Evolutionary conservation across 805 yeast genomes (phyloP).

Genomic region (Cyberlindnera misumaiensis): DNA sequence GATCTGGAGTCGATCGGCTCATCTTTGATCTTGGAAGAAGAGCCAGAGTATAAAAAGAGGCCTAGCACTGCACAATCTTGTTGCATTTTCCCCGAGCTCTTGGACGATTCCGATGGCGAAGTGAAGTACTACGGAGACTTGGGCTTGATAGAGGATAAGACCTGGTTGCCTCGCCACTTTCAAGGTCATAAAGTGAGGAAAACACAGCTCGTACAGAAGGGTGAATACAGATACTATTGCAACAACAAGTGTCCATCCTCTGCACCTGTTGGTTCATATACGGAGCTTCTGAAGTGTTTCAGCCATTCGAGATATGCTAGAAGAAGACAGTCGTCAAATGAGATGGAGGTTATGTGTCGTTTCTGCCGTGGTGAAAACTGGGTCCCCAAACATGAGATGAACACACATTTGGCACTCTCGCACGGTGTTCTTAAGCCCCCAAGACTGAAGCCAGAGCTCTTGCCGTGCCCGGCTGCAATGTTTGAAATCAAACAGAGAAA

Average conservation of each 20-base stretch:
- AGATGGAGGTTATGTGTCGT: slow-evolving; percentile 18
- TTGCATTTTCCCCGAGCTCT: not conserved
- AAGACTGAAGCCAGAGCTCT: slow-evolving; percentile 1
- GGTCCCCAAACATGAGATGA: slow-evolving; percentile 11
- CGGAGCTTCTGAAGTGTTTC: not conserved
- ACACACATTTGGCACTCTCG: slow-evolving; percentile 18
- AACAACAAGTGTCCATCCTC: slow-evolving; percentile 17
- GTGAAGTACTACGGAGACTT: slow-evolving; percentile 13
- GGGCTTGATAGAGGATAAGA: slow-evolving; percentile 7
- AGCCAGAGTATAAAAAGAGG: not conserved
- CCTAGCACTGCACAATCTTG: not conserved
- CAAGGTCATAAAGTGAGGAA: slow-evolving; percentile 16
- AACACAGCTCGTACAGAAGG: slow-evolving; percentile 1
- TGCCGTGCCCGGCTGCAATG: slow-evolving; percentile 16
- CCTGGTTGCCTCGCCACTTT: slow-evolving; percentile 17
- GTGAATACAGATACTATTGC: slow-evolving; percentile 7
- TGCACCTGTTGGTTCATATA: slow-evolving; percentile 2
- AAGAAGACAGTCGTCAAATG: not conserved
- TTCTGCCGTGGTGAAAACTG: slow-evolving; percentile 23
- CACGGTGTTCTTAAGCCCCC: slow-evolving; percentile 19
- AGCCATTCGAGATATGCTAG: slow-evolving; percentile 9
- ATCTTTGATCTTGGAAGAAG: slow-evolving; percentile 1
- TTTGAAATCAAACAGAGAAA: slow-evolving; percentile 7
- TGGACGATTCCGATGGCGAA: slow-evolving; percentile 4
- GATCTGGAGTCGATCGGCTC: not conserved